A percentile compares a stretch with the other conserved stretches of the same genome.
Evolutionary conservation across 2,329 filamentous ascomycete species (phyloP).

Genomic region (Cordyceps tenuipes): DNA sequence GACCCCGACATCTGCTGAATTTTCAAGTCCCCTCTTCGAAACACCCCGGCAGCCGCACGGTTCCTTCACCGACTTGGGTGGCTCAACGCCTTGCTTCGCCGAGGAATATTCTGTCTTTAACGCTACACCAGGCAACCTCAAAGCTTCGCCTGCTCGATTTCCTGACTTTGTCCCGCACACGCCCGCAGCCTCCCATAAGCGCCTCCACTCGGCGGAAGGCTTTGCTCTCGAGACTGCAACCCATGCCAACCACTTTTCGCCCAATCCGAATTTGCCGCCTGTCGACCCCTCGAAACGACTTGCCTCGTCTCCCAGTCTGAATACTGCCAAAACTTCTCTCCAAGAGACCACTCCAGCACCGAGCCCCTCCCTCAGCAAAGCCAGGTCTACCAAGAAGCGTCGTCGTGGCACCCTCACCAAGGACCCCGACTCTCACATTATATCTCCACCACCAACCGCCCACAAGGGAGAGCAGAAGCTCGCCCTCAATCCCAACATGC

Average conservation of each 20-base stretch:
- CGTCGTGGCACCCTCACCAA: constrained; percentile 33
- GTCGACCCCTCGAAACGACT: constrained; percentile 52
- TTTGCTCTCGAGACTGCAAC: constrained; percentile 45
- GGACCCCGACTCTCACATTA: constrained; percentile 39
- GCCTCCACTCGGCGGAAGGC: constrained; percentile 41
- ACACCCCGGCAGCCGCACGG: constrained; percentile 44
- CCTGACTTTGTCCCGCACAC: constrained; percentile 34
- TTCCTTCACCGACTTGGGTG: constrained; percentile 40
- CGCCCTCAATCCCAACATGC: constrained; percentile 47
- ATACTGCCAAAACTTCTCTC: constrained; percentile 24
- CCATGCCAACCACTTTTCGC: constrained; percentile 55
- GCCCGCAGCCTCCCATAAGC: constrained; percentile 36
- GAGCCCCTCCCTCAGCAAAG: constrained; percentile 22
- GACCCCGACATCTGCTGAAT: constrained; percentile 45
- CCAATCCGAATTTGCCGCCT: constrained; percentile 46
- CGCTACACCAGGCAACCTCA: constrained; percentile 51
- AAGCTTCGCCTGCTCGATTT: constrained; percentile 36
- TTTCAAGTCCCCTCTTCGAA: constrained; percentile 48
- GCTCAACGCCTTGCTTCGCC: constrained; percentile 54
- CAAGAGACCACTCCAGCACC: constrained; percentile 19
- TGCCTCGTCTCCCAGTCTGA: constrained; percentile 47
- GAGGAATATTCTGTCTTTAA: constrained; percentile 60
- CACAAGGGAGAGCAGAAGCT: constrained; percentile 49
- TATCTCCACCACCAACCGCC: constrained; percentile 51
- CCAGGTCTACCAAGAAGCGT: constrained; percentile 34